Evolutionary conservation across 345 rosid species (phyloP), one percentile per base, ranked within the genome.

Genomic region (Hibiscus syriacus): DNA sequence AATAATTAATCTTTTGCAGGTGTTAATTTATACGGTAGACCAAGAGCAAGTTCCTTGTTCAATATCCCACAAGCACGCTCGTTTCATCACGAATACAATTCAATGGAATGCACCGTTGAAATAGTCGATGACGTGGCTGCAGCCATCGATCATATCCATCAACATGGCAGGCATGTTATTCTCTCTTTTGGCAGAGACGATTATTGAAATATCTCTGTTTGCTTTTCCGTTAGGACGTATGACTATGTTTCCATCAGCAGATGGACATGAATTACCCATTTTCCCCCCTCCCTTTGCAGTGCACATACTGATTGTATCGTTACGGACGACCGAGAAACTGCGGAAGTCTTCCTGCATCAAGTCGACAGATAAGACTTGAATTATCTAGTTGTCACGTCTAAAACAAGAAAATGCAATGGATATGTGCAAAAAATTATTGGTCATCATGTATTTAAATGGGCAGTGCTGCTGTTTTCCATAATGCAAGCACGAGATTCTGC

Each of bases 401-500:
- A 56, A 56, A 6, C 16, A 56, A 56, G 39, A 25, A 26, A 22
- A n/a, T 20, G 63, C 41, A 26, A 29, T 3, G 46, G 25, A n/a
- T 64, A 26, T 22, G 9, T n/a, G 55, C 25, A 12, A 59, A 22
- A 25, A 39, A 8, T 53, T 32, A 16, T 38, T 36, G 43, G 32
- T 46, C 34, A 5, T 43, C 64, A 57, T 32, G 16, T 66, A 6
- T 67, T 49, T 62, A 14, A 56, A 58, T 71, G 74, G 69, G 38
- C 86, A 92, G 99, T 68, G 98, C 98, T 82, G 98, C 98, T 76
- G 99, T 94, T 70, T 92, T 95, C 71, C 99, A 92, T 73, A 95
- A 95, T 53, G 98, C 97, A 70, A 92, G 98, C 84, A 86, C 98
- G 30, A 86, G 99, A 78, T 95, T 92, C 70, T 90, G 92, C 39